phyloP scores from a whole-genome alignment of 2,329 filamentous ascomycete genomes.

The Colletotrichum shisoi region DNA sequence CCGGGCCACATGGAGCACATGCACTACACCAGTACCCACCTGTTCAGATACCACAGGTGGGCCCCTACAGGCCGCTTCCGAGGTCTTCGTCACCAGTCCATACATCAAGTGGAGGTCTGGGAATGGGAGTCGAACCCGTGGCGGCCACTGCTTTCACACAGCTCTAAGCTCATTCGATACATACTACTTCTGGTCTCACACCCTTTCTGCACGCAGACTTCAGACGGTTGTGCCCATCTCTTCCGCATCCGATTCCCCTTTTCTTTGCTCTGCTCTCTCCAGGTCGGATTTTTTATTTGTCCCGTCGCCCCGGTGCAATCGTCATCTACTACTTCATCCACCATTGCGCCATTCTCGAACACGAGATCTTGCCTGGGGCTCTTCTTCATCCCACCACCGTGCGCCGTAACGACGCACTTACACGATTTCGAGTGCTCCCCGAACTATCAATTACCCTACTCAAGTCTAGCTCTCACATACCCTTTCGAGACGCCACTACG shows the following conservation, averaged over 20 bases:
- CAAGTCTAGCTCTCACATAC: too few relatives aligned
- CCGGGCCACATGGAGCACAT: background rate
- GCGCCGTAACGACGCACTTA: background rate
- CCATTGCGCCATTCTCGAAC: background rate
- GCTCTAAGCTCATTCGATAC: constrained; percentile 26
- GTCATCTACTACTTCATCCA: background rate
- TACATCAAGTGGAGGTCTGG: constrained; percentile 24
- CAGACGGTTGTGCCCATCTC: constrained; percentile 21
- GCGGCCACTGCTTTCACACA: constrained; percentile 23
- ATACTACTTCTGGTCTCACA: constrained; percentile 16
- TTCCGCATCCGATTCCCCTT: background rate
- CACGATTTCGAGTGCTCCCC: background rate
- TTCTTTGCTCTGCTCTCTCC: background rate
- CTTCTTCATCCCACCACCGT: background rate
- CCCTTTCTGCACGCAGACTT: background rate
- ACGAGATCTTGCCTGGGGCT: background rate
- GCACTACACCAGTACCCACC: background rate
- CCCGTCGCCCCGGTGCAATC: constrained; percentile 1
- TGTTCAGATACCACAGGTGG: background rate
- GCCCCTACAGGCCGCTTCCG: constrained; percentile 1
- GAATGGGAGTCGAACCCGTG: constrained; percentile 9
- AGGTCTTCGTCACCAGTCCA: constrained; percentile 3
- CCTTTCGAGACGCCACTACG: constrained; percentile 1
- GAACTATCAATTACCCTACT: background rate
- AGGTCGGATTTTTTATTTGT: background rate